Evolutionary conservation across 805 yeast species (phyloP), one percentile per base, ranked within the genome.

Genomic region (Kodamaea hsintzibuensis): DNA sequence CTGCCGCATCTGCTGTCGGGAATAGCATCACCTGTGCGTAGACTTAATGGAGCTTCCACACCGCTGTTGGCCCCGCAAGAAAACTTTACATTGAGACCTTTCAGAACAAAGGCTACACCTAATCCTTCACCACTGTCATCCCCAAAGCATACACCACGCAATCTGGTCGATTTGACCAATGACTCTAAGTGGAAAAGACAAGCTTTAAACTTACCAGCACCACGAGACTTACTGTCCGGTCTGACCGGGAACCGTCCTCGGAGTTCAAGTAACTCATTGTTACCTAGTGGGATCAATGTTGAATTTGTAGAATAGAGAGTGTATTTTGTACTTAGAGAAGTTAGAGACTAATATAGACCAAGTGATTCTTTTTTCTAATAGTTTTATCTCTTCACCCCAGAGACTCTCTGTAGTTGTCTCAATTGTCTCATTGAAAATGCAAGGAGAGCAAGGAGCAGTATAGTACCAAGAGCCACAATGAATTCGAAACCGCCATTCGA

Each of bases 351-450:
- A 9, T 17, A n/a, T 42, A 42, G 13, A 10, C 44, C 4, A 42
- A 10, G n/a, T n/a, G n/a, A n/a, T n/a, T n/a, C n/a, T n/a, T n/a
- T n/a, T n/a, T n/a, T n/a, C n/a, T n/a, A n/a, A 13, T 7, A 4
- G 7, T 18, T 22, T 19, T 47, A 19, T 13, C 46, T 48, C 43
- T 35, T 35, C 37, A 18, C 83, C 82, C 60, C 81, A 77, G 83
- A 88, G 81, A 93, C 81, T 58, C 82, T 86, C 63, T 89, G 92
- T 44, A 93, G 76, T 55, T 78, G 80, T 44, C 81, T 78, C 55
- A 93, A 77, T 53, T 81, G 82, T 50, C 76, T 78, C 19, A 87
- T 72, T 37, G 91, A 81, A 50, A 77, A 69, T 4, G 69, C 64
- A 51, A 90, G 81, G 9, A 91, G 72, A 6, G 73, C 59, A 0